Base-by-base conservation (phyloP, 208 protist genomes). In the Trypanosoma scelopori region DNA sequence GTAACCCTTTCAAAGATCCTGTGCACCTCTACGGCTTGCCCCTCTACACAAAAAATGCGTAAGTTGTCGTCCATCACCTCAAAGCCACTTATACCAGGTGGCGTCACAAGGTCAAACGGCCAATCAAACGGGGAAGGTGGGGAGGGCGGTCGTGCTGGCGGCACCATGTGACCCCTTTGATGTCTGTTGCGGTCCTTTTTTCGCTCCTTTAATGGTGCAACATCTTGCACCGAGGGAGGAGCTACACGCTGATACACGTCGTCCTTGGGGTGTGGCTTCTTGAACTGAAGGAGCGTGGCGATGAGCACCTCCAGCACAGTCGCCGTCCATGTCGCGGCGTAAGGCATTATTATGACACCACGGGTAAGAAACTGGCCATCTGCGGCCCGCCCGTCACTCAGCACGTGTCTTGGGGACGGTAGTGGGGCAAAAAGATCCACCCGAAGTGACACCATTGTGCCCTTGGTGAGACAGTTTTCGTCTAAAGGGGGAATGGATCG, bases 21-120 rank as follows among this genome's bases (percentile, higher is more conserved):
- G 49, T 94, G 87, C 39, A 96, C 71, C 55, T 91, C 87, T 16
- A 63, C 53, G 45, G 89, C 76, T 12, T 84, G 81, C 12, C 84
- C 91, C 69, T 96, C 91, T 7, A 96, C 7, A 57, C 87, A 92
- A 55, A 92, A 73, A 46, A 93, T 64, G 12, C 87, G 78, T 58
- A 75, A 39, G 49, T 82, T 65, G 1, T 82, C 87, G 55, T 96
- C 91, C 52, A 87, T 78, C 25, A 96, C 81, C 69, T 96, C 91
- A 59, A 96, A 92, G 1, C 91, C 91, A 67, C 85, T 92, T 58
- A 96, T 82, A 35, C 85, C 87, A 4, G 61, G 73, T 20, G 91
- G 91, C 25, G 72, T 87, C 13, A 92, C 72, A 25, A 96, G 60
- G 45, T 76, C 59, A 58, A 96, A 78, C 22, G 75, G 67, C 15